phyloP scores from a whole-genome alignment of 2,329 filamentous ascomycete genomes.

The Ascochyta koolunga region DNA sequence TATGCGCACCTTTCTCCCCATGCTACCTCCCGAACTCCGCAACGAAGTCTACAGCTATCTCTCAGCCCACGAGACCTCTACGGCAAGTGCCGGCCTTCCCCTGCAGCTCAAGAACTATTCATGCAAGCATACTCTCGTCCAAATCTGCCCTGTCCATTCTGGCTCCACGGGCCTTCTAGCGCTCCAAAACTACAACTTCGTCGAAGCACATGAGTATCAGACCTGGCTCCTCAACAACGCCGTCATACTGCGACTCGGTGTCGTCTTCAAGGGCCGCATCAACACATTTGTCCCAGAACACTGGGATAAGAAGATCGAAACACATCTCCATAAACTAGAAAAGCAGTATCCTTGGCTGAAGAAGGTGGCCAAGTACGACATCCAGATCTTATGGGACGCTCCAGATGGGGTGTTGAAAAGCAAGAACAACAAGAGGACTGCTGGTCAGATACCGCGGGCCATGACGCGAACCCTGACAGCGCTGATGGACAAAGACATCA shows the following conservation, averaged over 20 bases:
- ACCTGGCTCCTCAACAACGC: constrained; percentile 29
- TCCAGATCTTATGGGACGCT: constrained; percentile 35
- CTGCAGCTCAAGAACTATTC: constrained; percentile 31
- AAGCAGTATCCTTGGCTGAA: constrained; percentile 34
- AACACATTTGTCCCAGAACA: constrained; percentile 35
- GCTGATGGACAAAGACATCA: constrained; percentile 22
- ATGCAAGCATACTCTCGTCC: constrained; percentile 33
- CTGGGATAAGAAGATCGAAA: constrained; percentile 35
- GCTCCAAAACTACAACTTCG: constrained; percentile 22
- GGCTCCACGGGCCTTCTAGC: constrained; percentile 31
- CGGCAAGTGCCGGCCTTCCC: constrained; percentile 21
- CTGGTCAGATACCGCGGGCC: constrained; percentile 23
- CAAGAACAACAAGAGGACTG: constrained; percentile 21
- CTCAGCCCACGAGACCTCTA: constrained; percentile 5
- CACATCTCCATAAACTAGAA: constrained; percentile 30
- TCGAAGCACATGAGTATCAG: constrained; percentile 37
- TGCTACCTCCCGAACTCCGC: constrained; percentile 40
- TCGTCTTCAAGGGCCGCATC: constrained; percentile 35
- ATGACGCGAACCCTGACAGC: constrained; percentile 27
- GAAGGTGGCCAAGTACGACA: constrained; percentile 30
- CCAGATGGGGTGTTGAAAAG: constrained; percentile 22
- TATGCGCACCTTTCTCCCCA: constrained; percentile 26
- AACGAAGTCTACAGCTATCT: constrained; percentile 38
- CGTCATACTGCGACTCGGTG: constrained; percentile 25
- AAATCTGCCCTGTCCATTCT: constrained; percentile 31